Percentiles rank a stretch among this genome's conserved stretches.
Conservation (phyloP, 148 eudicot species). For the Heliosperma pusillum region DNA sequence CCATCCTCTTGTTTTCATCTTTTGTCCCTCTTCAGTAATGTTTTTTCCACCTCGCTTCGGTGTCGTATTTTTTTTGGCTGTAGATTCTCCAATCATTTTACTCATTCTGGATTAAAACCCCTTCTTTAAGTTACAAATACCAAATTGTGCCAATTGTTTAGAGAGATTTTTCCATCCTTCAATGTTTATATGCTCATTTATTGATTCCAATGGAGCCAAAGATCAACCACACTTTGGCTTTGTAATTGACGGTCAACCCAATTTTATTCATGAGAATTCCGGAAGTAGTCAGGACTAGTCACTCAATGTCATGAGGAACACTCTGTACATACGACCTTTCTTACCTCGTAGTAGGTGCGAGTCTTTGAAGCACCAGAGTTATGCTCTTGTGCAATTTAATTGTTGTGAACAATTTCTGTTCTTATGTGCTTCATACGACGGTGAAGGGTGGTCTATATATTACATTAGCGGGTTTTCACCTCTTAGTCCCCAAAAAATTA, state of each 20-base stretch:
- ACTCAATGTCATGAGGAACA: no score
- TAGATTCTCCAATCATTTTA: not conserved
- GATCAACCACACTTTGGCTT: no score
- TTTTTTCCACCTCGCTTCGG: not conserved
- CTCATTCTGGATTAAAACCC: not conserved
- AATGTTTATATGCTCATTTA: no score
- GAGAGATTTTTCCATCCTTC: not conserved
- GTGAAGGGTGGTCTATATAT: not conserved
- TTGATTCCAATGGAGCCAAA: no score
- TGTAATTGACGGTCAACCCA: no score
- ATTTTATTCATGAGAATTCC: no score
- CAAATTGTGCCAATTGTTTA: not conserved
- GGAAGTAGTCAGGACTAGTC: no score
- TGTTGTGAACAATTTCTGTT: not conserved
- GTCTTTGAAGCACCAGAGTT: not conserved
- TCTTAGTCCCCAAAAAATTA: not conserved
- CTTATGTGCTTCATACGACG: not conserved
- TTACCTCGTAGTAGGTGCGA: not conserved
- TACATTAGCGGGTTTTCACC: not conserved
- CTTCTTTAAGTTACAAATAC: not conserved
- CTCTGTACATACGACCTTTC: no score
- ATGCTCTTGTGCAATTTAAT: not conserved
- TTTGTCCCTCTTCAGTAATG: not conserved
- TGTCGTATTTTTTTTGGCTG: not conserved
- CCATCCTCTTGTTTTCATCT: slow-evolving; percentile 1